Evolutionary conservation across 129 eudicot genomes (phyloP), one percentile per base, ranked within the genome.

Genomic region (Lactuca saligna): DNA sequence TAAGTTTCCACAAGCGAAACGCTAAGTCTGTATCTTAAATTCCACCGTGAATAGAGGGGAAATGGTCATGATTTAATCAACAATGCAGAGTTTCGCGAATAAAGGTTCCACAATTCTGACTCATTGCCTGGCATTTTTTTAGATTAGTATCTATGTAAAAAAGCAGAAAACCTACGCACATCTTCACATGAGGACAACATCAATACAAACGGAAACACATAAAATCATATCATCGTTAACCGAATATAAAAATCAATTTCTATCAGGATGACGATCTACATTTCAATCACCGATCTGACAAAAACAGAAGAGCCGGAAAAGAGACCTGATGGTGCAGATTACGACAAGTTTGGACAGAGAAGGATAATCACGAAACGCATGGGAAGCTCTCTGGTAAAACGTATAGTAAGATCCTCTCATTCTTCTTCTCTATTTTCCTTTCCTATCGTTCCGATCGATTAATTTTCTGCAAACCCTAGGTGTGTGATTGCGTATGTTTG

Each of bases 371-470:
- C 73, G 65, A 58, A 69, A 82, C 1, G 82, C 86, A 60, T 61
- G 67, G 16, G 85, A 69, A 59, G 90, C 89, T 68, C 79, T 79
- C 58, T 79, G 85, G 73, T 72, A 87, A 79, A 84, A 86, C 29
- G 76, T 57, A 59, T 63, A 79, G 37, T 81, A 75, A 14, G 84
- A 35, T 42, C 81, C 81, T 57, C 59, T 72, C 82, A 78, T 78
- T 70, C 50, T 72, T 71, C 41, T 34, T 46, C 31, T 5, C 8
- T 56, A 7, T 29, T 31, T 15, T 54, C 13, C 42, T 57, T 44
- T 70, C 83, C 15, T 46, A 25, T 25, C 29, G 29, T 25, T 25
- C 29, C 4, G 51, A 46, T 11, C 15, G 51, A 46, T 42, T 42
- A 9, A 67, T 75, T 17, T 44, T 37, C 33, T 10, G 17, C 8